A percentile compares a stretch with the other conserved stretches of the same genome.
phyloP scores from a whole-genome alignment of 2,329 filamentous ascomycete species.

The Fusarium floridanum region DNA sequence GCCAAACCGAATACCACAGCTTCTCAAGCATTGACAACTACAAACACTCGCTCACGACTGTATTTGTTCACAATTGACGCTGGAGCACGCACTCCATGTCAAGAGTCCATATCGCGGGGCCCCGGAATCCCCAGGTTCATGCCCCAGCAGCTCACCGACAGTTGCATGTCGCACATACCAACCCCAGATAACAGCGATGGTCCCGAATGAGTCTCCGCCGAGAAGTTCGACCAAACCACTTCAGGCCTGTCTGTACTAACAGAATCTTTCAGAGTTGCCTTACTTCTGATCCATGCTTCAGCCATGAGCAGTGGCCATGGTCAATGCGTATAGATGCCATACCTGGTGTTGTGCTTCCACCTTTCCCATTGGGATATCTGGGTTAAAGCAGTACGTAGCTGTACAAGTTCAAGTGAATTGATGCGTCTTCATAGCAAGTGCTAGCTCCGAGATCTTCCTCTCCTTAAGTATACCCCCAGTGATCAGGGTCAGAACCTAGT shows the following conservation, averaged over 20 bases:
- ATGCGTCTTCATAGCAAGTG: background rate
- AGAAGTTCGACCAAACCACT: conserved; percentile 3
- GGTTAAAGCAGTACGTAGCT: background rate
- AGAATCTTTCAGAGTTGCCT: background rate
- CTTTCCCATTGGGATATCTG: background rate
- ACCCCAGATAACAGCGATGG: background rate
- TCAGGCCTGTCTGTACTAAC: background rate
- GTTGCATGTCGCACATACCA: conserved; percentile 24
- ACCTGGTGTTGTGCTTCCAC: background rate
- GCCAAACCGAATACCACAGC: background rate
- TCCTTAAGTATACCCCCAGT: background rate
- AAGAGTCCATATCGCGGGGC: conserved; percentile 45
- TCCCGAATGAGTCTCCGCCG: background rate
- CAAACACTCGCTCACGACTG: background rate
- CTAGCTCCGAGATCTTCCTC: background rate
- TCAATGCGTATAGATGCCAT: background rate
- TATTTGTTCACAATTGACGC: background rate
- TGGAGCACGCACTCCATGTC: background rate
- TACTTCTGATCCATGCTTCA: background rate
- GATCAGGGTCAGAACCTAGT: background rate
- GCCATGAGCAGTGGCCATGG: background rate
- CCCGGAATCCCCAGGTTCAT: conserved; percentile 41
- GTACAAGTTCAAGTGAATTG: background rate
- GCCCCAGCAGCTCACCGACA: conserved; percentile 42
- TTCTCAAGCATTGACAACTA: background rate